Conservation (phyloP, 2,329 filamentous ascomycete genomes). For the Hymenoscyphus occultus region DNA sequence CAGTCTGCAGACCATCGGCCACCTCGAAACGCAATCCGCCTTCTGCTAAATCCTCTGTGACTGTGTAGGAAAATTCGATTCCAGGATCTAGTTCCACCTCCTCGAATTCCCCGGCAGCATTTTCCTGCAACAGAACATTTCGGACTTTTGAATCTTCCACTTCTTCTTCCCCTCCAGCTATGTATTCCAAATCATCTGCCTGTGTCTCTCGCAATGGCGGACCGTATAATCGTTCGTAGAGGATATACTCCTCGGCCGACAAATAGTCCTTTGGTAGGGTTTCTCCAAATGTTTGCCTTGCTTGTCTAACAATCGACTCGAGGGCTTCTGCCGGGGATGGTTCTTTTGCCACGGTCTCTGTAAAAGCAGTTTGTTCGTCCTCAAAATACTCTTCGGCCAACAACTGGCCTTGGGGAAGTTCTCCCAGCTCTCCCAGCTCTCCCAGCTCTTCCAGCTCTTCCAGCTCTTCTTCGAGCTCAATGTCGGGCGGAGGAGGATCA, state of each 20-base stretch:
- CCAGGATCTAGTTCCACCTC: slow-evolving; percentile 49
- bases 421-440: neutral
- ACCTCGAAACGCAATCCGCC: slow-evolving; percentile 27
- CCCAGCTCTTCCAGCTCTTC: neutral
- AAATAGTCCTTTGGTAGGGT: slow-evolving; percentile 70
- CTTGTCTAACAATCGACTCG: slow-evolving; percentile 65
- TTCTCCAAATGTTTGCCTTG: slow-evolving; percentile 74
- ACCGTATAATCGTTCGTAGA: slow-evolving; percentile 82
- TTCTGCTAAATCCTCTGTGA: slow-evolving; percentile 32
- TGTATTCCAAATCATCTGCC: slow-evolving; percentile 54
- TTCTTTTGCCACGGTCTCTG: neutral
- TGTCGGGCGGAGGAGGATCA: neutral
- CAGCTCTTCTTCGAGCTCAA: neutral
- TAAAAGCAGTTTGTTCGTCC: neutral
- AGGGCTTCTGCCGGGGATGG: neutral
- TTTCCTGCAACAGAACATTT: slow-evolving; percentile 52
- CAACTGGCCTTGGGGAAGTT: neutral
- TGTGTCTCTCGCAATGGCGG: slow-evolving; percentile 62
- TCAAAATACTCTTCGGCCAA: neutral
- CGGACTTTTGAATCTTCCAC: slow-evolving; percentile 44
- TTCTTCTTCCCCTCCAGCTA: slow-evolving; percentile 39
- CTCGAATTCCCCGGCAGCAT: slow-evolving; percentile 56
- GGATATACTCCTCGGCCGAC: slow-evolving; percentile 63
- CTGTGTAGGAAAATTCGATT: slow-evolving; percentile 28
- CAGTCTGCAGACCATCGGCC: neutral